Evolutionary conservation across 176 grass and related monocot genomes (phyloP), one percentile per base, ranked within the genome.

Genomic region (Paspalum vaginatum): DNA sequence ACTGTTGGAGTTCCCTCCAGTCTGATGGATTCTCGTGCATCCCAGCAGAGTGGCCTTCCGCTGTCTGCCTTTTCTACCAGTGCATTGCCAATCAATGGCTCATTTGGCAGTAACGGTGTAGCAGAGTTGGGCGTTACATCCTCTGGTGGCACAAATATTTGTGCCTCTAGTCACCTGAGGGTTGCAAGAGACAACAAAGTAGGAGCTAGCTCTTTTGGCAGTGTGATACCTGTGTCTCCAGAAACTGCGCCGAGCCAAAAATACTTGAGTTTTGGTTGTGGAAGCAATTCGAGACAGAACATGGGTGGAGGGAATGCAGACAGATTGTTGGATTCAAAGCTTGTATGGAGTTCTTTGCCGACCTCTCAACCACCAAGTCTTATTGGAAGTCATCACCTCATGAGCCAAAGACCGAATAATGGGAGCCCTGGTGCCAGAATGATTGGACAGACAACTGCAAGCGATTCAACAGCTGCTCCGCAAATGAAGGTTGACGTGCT

Each of bases 201-300:
- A 60, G 83, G 89, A 46, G 61, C 24, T 70, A 84, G 55, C 71
- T 84, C 82, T 78, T 88, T 92, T 54, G 64, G 85, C 65, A 80
- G 48, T 7, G 21, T 18, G 1, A 24, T 91, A 18, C 68, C 55
- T 12, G 22, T 71, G 48, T 65, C 81, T 67, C 24, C 60, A 26
- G 81, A 79, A 54, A 84, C 40, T 4, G 81, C 81, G 20, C 80
- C 87, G 13, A 85, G 83, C 48, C n/a, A 81, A 48, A 94, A 89
- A 47, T 86, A 93, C 75, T 74, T 91, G 62, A 90, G 83, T 84
- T 99, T 99, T 79, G 88, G 90, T 79, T 50, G 50, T 74, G 85
- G n/a, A 61, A 79, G 66, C 75, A 46, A 79, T 53, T 81, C 76
- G 57, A 89, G 65, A 65, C 59, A 68, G 61, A 90, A 70, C 76